These are phyloP conservation scores for Sporothrix sp. DNA, from an alignment of 2,329 filamentous ascomycete species.

Conservation along the genomic window DNA sequence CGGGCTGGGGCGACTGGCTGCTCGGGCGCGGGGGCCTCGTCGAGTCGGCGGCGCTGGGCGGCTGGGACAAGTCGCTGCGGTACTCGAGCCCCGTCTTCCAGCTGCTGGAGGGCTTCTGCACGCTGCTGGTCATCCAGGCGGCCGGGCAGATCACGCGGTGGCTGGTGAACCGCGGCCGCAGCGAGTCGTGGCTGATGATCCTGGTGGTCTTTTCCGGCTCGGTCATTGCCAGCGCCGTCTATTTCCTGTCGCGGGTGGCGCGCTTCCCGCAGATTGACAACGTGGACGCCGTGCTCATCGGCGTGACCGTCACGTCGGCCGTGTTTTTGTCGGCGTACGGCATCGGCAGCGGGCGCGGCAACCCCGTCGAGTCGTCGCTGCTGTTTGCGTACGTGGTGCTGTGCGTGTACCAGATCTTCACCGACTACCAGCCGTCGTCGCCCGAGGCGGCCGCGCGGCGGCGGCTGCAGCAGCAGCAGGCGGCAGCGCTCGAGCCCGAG, in stretches of 20 bases:
- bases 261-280: constrained; percentile 90
- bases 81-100: constrained; percentile 95
- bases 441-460: constrained; percentile 42
- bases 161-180: constrained; percentile 85
- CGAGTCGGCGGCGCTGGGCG: constrained; percentile 69
- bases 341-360: constrained; percentile 86
- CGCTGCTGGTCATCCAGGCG: constrained; percentile 87
- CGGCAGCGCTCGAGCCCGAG: constrained; percentile 53
- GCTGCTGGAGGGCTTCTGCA: constrained; percentile 92
- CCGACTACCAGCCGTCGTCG: constrained; percentile 78
- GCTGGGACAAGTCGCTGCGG: constrained; percentile 78
- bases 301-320: constrained; percentile 82
- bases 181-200: constrained; percentile 94
- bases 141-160: constrained; percentile 89
- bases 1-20: constrained; percentile 71
- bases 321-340: constrained; percentile 91
- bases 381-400: constrained; percentile 97
- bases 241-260: constrained; percentile 92
- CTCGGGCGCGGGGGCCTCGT: constrained; percentile 79
- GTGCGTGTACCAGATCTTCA: constrained; percentile 98
- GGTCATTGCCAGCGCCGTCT: constrained; percentile 85
- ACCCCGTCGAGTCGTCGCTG: constrained; percentile 87
- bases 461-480: constrained; percentile 32
- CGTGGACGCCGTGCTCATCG: constrained; percentile 84
- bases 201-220: constrained; percentile 81